phyloP scores from a whole-genome alignment of 2,329 filamentous ascomycete genomes.

The Sclerotinia minor region DNA sequence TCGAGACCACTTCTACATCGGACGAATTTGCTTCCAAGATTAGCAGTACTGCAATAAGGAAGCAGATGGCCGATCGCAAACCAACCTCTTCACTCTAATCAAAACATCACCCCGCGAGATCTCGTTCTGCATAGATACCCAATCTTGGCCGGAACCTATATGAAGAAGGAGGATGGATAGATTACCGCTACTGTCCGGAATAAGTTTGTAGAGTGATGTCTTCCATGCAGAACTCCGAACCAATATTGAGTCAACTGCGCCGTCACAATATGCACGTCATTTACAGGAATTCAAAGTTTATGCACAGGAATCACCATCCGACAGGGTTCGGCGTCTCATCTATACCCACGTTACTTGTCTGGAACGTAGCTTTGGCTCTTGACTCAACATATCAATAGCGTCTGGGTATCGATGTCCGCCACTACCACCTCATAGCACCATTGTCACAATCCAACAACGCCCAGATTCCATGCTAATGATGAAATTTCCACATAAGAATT shows the following conservation, averaged over 20 bases:
- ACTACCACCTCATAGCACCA: conserved; percentile 15
- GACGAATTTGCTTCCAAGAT: conserved; percentile 79
- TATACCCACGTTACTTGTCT: conserved; percentile 5
- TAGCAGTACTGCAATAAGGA: conserved; percentile 83
- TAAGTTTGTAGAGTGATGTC: conserved; percentile 17
- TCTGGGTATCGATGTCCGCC: conserved; percentile 17
- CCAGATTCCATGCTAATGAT: conserved; percentile 15
- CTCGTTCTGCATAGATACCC: neutral
- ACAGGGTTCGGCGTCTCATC: neutral
- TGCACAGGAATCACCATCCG: conserved; percentile 19
- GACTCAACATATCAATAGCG: conserved; percentile 8
- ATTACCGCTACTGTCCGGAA: conserved; percentile 7
- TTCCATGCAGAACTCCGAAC: neutral
- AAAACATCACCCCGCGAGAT: neutral
- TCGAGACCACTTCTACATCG: conserved; percentile 46
- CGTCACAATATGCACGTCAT: conserved; percentile 26
- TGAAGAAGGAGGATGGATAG: conserved; percentile 11
- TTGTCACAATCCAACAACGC: neutral
- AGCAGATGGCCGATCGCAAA: conserved; percentile 44
- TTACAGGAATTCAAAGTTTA: conserved; percentile 22
- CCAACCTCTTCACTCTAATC: conserved; percentile 31
- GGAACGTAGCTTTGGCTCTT: conserved; percentile 2
- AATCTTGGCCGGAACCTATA: neutral
- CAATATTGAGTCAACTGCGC: conserved; percentile 16
- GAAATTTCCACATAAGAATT: conserved; percentile 7